These are phyloP conservation scores for Scorias spongiosa DNA, from an alignment of 2,329 filamentous ascomycete genomes.

Conservation along the genomic window DNA sequence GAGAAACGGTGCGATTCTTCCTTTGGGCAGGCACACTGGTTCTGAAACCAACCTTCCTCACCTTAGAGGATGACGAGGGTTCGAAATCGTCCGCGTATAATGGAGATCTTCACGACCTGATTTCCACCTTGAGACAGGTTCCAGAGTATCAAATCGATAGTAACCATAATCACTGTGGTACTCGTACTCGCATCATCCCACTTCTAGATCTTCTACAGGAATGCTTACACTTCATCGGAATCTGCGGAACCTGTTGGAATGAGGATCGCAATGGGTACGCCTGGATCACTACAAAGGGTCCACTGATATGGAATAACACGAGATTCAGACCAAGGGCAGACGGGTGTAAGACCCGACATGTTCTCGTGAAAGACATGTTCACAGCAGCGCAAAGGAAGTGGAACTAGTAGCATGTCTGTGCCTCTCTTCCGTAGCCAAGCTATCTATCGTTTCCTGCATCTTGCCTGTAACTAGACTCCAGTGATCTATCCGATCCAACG, in stretches of 20 bases:
- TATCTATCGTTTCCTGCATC: too few relatives aligned
- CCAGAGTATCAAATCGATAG: constrained; percentile 61
- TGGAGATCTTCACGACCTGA: constrained; percentile 45
- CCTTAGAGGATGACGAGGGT: constrained; percentile 14
- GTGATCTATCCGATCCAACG: too few relatives aligned
- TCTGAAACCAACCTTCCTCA: constrained; percentile 30
- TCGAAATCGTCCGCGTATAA: constrained; percentile 36
- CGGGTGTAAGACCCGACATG: constrained; percentile 14
- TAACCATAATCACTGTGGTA: constrained; percentile 58
- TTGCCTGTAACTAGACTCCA: too few relatives aligned
- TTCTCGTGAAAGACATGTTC: constrained; percentile 16
- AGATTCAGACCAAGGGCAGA: constrained; percentile 8
- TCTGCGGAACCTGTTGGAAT: constrained; percentile 32
- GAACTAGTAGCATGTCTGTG: constrained; percentile 2
- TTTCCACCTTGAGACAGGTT: constrained; percentile 48
- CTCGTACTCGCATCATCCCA: constrained; percentile 49
- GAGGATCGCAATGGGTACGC: constrained; percentile 24
- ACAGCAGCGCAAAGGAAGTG: constrained; percentile 19
- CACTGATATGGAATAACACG: constrained; percentile 26
- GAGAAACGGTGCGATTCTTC: constrained; percentile 62
- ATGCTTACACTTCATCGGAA: constrained; percentile 25
- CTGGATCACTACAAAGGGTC: constrained; percentile 30
- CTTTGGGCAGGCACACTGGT: constrained; percentile 44
- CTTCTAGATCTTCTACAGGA: constrained; percentile 48
- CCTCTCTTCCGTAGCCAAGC: too few relatives aligned